A percentile compares a stretch with the other conserved stretches of the same genome.
Conservation (phyloP, 768 basidiomycete species). For the Lepiota venenata region DNA sequence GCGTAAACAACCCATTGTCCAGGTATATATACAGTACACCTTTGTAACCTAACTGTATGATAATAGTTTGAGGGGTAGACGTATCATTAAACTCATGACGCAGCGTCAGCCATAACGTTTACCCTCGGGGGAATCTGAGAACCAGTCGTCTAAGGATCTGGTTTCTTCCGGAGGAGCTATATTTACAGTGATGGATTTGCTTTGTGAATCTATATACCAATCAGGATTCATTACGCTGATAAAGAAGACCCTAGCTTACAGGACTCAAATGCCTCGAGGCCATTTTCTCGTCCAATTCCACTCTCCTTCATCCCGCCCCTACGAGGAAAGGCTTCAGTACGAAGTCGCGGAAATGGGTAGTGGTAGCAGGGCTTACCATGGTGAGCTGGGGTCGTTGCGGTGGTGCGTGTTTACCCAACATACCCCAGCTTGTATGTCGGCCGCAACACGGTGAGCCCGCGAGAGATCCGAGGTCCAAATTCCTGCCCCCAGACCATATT, state of each 20-base stretch:
- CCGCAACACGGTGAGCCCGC: conserved; percentile 71
- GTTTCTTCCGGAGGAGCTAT: conserved; percentile 61
- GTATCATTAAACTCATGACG: conserved; percentile 7
- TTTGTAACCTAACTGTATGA: conserved; percentile 5
- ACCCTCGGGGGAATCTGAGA: conserved; percentile 50
- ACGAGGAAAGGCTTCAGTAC: neutral
- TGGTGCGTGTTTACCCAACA: conserved; percentile 92
- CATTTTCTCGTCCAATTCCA: conserved; percentile 85
- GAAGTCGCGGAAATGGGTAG: too few species aligned
- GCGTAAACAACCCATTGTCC: neutral
- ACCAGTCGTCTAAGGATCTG: conserved; percentile 71
- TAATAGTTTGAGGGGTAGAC: conserved; percentile 3
- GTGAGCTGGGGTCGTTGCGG: conserved; percentile 85
- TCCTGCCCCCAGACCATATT: conserved; percentile 79
- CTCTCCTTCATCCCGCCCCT: conserved; percentile 93
- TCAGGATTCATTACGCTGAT: neutral
- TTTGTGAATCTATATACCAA: conserved; percentile 64
- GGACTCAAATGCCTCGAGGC: conserved; percentile 73
- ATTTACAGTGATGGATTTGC: conserved; percentile 79
- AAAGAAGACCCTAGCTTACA: conserved; percentile 43
- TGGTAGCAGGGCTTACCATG: conserved; percentile 54
- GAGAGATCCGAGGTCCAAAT: conserved; percentile 79
- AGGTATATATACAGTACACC: neutral
- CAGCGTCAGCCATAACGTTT: conserved; percentile 59
- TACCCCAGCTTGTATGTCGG: conserved; percentile 67